Evolutionary conservation across 2,329 filamentous ascomycete species (phyloP).

Genomic region (Scopulariopsis brevicaulis): DNA sequence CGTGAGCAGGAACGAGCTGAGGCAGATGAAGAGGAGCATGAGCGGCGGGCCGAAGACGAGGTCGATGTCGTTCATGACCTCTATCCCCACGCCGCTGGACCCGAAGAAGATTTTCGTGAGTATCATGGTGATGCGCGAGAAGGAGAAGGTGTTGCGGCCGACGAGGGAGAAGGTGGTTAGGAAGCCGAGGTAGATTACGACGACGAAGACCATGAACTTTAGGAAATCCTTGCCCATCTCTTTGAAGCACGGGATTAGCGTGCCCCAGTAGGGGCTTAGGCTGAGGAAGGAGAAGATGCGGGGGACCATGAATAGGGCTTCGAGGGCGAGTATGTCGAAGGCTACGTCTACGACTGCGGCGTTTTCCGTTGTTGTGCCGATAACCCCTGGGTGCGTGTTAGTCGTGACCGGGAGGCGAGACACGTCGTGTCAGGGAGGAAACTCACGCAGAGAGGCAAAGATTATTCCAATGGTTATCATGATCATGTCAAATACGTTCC

Average conservation of each 20-base stretch:
- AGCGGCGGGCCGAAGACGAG: slow-evolving; percentile 46
- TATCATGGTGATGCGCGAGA: slow-evolving; percentile 62
- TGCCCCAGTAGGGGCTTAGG: slow-evolving; percentile 83
- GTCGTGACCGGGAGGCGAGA: background rate
- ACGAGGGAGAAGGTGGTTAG: slow-evolving; percentile 76
- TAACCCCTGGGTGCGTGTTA: slow-evolving; percentile 35
- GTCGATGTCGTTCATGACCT: slow-evolving; percentile 50
- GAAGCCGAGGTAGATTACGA: slow-evolving; percentile 79
- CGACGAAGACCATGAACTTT: slow-evolving; percentile 70
- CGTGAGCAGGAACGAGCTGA: slow-evolving; percentile 70
- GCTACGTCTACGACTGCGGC: slow-evolving; percentile 59
- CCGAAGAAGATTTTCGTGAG: slow-evolving; percentile 75
- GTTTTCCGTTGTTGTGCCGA: slow-evolving; percentile 53
- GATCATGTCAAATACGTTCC: slow-evolving; percentile 62
- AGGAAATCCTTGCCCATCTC: slow-evolving; percentile 92
- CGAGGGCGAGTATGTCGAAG: slow-evolving; percentile 81
- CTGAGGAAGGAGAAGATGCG: slow-evolving; percentile 80
- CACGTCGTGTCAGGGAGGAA: background rate
- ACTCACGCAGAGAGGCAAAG: slow-evolving; percentile 63
- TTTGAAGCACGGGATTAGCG: slow-evolving; percentile 78
- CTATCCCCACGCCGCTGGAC: slow-evolving; percentile 63
- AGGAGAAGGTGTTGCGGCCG: slow-evolving; percentile 56
- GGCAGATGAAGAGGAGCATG: slow-evolving; percentile 63
- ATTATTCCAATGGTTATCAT: slow-evolving; percentile 63
- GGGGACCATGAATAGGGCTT: slow-evolving; percentile 83